These are phyloP conservation scores for Coemansia sp. DNA, from an alignment of 192 early-diverging fungal genomes.

Conservation along the genomic window DNA sequence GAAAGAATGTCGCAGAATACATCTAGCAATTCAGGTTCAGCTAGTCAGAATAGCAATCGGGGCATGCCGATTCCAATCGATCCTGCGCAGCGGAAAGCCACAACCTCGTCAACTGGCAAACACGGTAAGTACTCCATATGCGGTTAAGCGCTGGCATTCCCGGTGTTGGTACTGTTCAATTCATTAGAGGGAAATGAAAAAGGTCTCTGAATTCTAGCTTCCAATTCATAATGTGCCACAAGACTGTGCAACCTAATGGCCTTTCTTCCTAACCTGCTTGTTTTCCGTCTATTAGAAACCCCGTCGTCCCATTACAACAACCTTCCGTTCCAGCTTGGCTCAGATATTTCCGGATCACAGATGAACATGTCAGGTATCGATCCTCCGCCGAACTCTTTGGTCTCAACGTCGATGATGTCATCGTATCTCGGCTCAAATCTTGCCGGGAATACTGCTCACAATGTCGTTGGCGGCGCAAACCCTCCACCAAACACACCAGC, in stretches of 20 bases:
- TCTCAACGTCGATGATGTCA: constrained; percentile 6
- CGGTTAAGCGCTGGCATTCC: not conserved
- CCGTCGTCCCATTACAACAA: constrained; percentile 1
- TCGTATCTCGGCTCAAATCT: constrained; percentile 8
- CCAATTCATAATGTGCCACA: not conserved
- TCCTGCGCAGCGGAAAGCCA: constrained; percentile 9
- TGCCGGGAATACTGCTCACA: constrained; percentile 5
- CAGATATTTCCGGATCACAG: constrained; percentile 7
- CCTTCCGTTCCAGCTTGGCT: constrained; percentile 11
- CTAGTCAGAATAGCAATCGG: constrained; percentile 14
- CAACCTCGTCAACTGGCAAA: not conserved
- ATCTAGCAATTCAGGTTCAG: constrained; percentile 11
- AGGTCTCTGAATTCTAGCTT: not conserved
- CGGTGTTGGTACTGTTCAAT: not conserved
- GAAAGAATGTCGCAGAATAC: constrained; percentile 34
- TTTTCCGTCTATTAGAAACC: not conserved
- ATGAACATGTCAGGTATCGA: constrained; percentile 16
- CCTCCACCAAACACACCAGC: constrained; percentile 38
- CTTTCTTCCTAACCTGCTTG: not conserved
- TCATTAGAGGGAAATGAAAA: not conserved
- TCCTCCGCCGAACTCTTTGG: constrained; percentile 25
- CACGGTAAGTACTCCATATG: constrained; percentile 7
- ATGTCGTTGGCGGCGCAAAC: constrained; percentile 13
- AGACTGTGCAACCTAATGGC: not conserved
- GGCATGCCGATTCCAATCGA: constrained; percentile 28